Evolutionary conservation across 1,284 basidiomycete species (phyloP).

Genomic region (Ceratobasidium sp.): DNA sequence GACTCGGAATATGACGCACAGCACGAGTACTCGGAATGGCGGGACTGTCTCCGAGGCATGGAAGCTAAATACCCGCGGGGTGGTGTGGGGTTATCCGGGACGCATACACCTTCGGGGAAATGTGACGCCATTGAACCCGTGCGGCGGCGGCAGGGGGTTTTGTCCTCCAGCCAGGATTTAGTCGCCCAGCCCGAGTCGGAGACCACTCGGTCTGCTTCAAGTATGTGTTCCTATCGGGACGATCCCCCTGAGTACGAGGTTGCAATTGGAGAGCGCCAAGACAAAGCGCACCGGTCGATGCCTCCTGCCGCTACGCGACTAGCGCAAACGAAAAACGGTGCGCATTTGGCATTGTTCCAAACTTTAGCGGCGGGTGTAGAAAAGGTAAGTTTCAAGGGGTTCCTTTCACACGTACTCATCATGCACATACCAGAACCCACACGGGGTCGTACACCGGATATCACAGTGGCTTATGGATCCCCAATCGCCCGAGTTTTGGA

Average conservation of each 20-base stretch:
- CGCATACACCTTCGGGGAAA: conserved; percentile 15
- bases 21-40: conserved; percentile 28
- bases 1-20: conserved; percentile 20
- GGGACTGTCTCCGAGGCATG: conserved; percentile 36
- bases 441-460: conserved; percentile 15
- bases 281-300: neutral
- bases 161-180: conserved; percentile 14
- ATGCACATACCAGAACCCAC: neutral
- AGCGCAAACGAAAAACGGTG: conserved; percentile 12
- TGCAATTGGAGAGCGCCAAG: neutral
- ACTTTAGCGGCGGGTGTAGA: neutral
- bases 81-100: conserved; percentile 18
- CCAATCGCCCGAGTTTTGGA: conserved; percentile 21
- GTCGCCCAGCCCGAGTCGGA: neutral
- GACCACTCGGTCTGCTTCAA: neutral
- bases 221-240: conserved; percentile 13
- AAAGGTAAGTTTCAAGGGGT: neutral
- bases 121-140: conserved; percentile 1
- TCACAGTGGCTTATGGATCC: conserved; percentile 26
- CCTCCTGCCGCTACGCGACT: neutral
- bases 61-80: conserved; percentile 30
- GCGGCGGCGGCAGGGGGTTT: conserved; percentile 30
- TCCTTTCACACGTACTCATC: neutral
- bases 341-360: conserved; percentile 18
- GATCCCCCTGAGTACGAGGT: conserved; percentile 25